Conservation (phyloP, 2,329 filamentous ascomycete species). For the Apiospora kogelbergensis region DNA sequence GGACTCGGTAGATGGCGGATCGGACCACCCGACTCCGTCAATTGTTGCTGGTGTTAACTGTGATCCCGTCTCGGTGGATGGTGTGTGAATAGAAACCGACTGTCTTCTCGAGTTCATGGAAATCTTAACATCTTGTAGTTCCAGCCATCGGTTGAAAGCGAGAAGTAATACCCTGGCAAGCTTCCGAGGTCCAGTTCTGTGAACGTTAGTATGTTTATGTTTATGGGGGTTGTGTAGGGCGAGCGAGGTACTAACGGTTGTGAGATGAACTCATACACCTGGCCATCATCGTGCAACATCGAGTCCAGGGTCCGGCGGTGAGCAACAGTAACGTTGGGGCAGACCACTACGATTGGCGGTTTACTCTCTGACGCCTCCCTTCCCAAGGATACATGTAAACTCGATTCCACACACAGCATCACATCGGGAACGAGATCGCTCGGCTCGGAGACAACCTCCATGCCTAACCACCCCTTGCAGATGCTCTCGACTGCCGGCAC, state of each 20-base stretch:
- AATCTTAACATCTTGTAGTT: background rate
- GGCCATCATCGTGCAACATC: too few species aligned
- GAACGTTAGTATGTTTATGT: too few species aligned
- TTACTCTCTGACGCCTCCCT: too few species aligned
- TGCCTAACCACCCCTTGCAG: background rate
- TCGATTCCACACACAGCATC: background rate
- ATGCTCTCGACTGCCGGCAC: background rate
- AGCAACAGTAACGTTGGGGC: background rate
- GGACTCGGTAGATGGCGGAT: too few species aligned
- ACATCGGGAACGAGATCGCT: background rate
- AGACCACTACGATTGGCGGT: background rate
- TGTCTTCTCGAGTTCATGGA: background rate
- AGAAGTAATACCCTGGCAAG: background rate
- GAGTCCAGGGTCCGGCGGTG: background rate
- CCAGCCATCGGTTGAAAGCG: conserved; percentile 1
- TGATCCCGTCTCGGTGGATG: background rate
- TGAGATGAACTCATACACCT: background rate
- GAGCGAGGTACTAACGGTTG: background rate
- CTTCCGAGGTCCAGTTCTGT: background rate
- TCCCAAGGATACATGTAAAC: background rate
- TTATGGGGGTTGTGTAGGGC: background rate
- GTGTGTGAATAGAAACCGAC: background rate
- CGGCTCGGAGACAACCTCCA: background rate
- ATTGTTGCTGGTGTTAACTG: background rate
- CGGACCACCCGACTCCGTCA: too few species aligned